Evolutionary conservation across 2,329 filamentous ascomycete species (phyloP).

Genomic region (Penicillium italicum): DNA sequence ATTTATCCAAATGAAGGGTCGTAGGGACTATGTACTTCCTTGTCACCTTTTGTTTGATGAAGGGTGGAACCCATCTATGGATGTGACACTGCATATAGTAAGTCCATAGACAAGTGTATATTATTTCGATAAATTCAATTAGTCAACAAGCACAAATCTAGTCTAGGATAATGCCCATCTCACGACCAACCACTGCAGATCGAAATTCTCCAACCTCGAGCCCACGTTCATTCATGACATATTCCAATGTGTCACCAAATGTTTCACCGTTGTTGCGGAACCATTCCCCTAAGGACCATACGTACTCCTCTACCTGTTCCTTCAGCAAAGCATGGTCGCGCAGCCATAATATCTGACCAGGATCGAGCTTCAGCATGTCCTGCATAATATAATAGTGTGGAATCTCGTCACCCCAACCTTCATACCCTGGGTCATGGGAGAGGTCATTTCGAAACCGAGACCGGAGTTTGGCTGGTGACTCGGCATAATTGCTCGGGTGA

Average conservation of each 20-base stretch:
- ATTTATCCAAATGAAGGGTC: neutral
- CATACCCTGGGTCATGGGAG: constrained; percentile 52
- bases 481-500: constrained; percentile 18
- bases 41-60: neutral
- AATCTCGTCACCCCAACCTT: constrained; percentile 64
- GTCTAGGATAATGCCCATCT: constrained; percentile 31
- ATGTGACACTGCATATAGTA: neutral
- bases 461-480: constrained; percentile 39
- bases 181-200: constrained; percentile 29
- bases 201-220: constrained; percentile 46
- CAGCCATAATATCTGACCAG: constrained; percentile 57
- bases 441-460: constrained; percentile 48
- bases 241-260: constrained; percentile 56
- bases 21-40: neutral
- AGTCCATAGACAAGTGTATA: neutral
- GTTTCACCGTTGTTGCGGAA: constrained; percentile 63
- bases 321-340: constrained; percentile 55
- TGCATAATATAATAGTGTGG: constrained; percentile 62
- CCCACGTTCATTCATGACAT: constrained; percentile 55
- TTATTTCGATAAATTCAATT: neutral
- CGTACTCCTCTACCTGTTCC: constrained; percentile 55
- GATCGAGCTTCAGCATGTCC: constrained; percentile 62
- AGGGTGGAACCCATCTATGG: neutral
- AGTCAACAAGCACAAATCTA: neutral
- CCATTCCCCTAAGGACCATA: constrained; percentile 54